These are phyloP conservation scores for Lolium rigidum DNA, from an alignment of 176 grass and related monocot species.

Conservation along the genomic window DNA sequence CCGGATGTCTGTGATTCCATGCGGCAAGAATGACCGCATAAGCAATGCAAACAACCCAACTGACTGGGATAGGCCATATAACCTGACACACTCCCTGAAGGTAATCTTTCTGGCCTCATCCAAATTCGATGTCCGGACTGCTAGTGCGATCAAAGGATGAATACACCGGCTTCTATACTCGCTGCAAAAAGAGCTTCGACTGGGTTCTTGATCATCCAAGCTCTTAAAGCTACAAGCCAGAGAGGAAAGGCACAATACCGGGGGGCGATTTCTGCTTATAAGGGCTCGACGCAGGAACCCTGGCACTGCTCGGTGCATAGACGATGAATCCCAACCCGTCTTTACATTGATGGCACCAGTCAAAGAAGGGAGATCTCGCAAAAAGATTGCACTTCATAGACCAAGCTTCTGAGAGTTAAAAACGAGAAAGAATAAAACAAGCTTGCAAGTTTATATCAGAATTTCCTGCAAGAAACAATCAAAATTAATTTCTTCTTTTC, in stretches of 20 bases:
- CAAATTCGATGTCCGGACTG: constrained; percentile 52
- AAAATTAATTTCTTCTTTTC: no score
- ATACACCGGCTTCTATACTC: constrained; percentile 24
- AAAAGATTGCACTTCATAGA: not conserved
- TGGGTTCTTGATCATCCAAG: constrained; percentile 43
- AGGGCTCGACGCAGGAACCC: constrained; percentile 48
- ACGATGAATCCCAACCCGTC: constrained; percentile 16
- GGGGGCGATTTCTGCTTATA: not conserved
- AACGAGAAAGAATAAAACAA: no score
- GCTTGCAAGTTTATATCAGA: not conserved
- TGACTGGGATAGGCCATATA: constrained; percentile 54
- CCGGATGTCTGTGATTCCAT: constrained; percentile 45
- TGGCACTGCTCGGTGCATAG: constrained; percentile 39
- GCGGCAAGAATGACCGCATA: constrained; percentile 41
- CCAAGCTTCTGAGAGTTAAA: not conserved
- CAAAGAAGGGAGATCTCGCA: not conserved
- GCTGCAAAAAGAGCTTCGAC: not conserved
- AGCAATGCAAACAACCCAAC: constrained; percentile 58
- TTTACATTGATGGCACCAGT: not conserved
- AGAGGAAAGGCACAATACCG: constrained; percentile 4
- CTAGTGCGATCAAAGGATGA: constrained; percentile 49
- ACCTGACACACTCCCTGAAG: constrained; percentile 55
- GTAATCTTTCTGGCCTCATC: constrained; percentile 49
- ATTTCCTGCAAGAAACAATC: not conserved
- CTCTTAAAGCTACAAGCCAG: constrained; percentile 43